phyloP scores from a whole-genome alignment of 1,284 basidiomycete species.

The Papiliotrema laurentii region DNA sequence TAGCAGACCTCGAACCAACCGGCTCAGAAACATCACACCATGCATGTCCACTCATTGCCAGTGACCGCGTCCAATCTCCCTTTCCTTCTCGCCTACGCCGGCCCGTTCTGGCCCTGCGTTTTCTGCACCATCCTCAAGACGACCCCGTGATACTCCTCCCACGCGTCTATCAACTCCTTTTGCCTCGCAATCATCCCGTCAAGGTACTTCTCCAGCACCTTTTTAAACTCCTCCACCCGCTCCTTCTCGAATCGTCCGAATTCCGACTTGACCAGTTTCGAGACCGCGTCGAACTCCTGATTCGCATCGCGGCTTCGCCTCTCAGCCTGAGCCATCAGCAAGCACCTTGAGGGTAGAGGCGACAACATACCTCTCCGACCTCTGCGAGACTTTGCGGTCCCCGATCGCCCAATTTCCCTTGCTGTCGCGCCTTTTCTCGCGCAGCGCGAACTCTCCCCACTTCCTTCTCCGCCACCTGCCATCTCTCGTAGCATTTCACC shows the following conservation, averaged over 20 bases:
- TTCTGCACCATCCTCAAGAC: constrained; percentile 39
- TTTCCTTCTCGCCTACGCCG: background rate
- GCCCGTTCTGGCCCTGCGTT: constrained; percentile 13
- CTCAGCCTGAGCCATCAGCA: constrained; percentile 60
- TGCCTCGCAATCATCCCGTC: constrained; percentile 38
- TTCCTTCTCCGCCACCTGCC: constrained; percentile 75
- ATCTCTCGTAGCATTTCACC: constrained; percentile 72
- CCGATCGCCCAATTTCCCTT: constrained; percentile 56
- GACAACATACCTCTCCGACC: constrained; percentile 64
- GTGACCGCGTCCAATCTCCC: no score
- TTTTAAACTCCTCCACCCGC: constrained; percentile 61
- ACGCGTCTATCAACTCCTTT: constrained; percentile 37
- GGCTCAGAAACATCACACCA: no score
- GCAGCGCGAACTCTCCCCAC: constrained; percentile 64
- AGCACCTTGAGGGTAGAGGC: background rate
- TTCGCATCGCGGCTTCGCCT: constrained; percentile 72
- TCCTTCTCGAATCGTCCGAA: constrained; percentile 91
- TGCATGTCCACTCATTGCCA: background rate
- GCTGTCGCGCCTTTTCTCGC: constrained; percentile 74
- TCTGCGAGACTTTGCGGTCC: constrained; percentile 56
- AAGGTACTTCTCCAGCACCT: constrained; percentile 37
- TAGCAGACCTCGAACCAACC: no score
- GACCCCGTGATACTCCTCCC: constrained; percentile 41
- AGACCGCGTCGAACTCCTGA: constrained; percentile 81
- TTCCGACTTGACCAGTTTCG: constrained; percentile 82